Evolutionary conservation across 192 early-diverging fungal genomes (phyloP), one percentile per base, ranked within the genome.

Genomic region (Oehlia diaphana): DNA sequence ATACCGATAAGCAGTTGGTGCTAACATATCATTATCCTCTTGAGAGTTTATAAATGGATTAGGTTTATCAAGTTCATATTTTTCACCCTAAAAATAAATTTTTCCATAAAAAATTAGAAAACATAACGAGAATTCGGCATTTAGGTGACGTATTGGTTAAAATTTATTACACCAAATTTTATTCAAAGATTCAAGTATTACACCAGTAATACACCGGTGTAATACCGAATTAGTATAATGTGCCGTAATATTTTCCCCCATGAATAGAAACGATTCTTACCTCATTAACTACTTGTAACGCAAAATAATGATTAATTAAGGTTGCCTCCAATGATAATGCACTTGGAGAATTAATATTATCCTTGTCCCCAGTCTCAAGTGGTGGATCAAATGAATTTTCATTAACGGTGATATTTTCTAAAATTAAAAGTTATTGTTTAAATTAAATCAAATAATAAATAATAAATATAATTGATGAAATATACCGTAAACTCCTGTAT

Each of bases 371-470:
- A n/a, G 86, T 83, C 76, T 99, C 98, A 31, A 94, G 87, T 26
- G 98, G 97, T 19, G 95, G 95, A 76, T 96, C 95, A 9, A 85
- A 84, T 12, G 97, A 94, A 87, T 98, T 98, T 84, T 99, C 98
- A 83, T 99, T 98, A 58, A 99, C 98, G 61, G 93, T 92, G 6
- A 94, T 85, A 77, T 93, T 93, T 84, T 99, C 96, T 80, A 77
- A 37, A 26, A 12, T 16, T 65, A 64, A 21, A 65, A 64, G 26
- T 44, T 28, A 83, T 78, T 49, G 4, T 2, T 44, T 61, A 9
- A 35, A 16, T 16, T 39, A 31, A 74, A 14, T n/a, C 2, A 63
- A 21, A 14, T 58, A 9, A 62, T 13, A 64, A 9, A 67, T 13
- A 64, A 74, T 78, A 35, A 39, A 6, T 9, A 39, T 19, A 67